Evolutionary conservation across 164 flowering plant species (phyloP).

Genomic region (Amborella trichopoda): DNA sequence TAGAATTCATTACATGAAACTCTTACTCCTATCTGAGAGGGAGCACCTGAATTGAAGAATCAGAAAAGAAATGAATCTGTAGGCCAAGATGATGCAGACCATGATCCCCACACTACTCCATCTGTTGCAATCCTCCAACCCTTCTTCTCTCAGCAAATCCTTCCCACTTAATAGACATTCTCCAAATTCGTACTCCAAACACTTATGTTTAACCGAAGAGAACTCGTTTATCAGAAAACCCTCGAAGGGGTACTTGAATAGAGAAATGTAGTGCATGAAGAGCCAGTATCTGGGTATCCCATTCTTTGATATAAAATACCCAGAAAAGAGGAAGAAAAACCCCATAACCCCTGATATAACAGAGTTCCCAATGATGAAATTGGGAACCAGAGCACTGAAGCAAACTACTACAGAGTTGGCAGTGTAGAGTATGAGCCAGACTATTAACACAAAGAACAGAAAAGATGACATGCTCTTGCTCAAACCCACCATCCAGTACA

Average conservation of each 20-base stretch:
- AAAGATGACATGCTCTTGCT: slow-evolving; percentile 42
- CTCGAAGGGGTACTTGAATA: slow-evolving; percentile 95
- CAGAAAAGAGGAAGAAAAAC: slow-evolving; percentile 83
- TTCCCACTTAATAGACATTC: slow-evolving; percentile 55
- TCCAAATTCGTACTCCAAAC: slow-evolving; percentile 66
- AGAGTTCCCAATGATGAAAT: slow-evolving; percentile 90
- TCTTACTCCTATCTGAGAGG: background rate
- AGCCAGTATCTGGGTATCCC: slow-evolving; percentile 81
- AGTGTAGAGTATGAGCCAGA: slow-evolving; percentile 78
- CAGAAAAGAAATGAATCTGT: slow-evolving; percentile 78
- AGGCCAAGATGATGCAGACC: slow-evolving; percentile 63
- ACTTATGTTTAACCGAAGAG: slow-evolving; percentile 44
- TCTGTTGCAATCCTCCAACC: slow-evolving; percentile 49
- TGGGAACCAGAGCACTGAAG: slow-evolving; percentile 83
- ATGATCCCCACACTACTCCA: slow-evolving; percentile 74
- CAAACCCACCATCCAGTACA: slow-evolving; percentile 91
- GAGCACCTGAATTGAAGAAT: slow-evolving; percentile 80
- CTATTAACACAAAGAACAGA: slow-evolving; percentile 44
- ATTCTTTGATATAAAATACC: slow-evolving; percentile 76
- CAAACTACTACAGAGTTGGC: slow-evolving; percentile 97
- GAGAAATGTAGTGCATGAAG: slow-evolving; percentile 78
- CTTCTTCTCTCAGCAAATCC: slow-evolving; percentile 70
- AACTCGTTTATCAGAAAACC: slow-evolving; percentile 91
- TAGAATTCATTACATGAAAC: too few species aligned
- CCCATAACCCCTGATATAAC: slow-evolving; percentile 88